Conservation (phyloP, 1,284 basidiomycete genomes). For the Papiliotrema flavescens region DNA sequence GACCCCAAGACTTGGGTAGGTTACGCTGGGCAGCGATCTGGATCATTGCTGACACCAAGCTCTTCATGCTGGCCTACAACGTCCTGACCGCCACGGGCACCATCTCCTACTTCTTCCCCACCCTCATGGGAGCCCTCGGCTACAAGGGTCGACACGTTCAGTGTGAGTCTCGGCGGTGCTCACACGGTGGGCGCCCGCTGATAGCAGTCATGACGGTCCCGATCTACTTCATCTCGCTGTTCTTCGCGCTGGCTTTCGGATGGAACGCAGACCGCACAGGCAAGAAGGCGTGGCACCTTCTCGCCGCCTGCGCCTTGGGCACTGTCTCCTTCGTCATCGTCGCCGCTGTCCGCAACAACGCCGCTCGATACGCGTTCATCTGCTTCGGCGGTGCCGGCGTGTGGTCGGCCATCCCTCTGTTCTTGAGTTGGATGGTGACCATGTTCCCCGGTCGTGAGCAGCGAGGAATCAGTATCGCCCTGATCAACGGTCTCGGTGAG, state of each 20-base stretch:
- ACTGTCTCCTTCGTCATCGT: conserved; percentile 42
- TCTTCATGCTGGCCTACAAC: conserved; percentile 39
- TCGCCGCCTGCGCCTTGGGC: conserved; percentile 25
- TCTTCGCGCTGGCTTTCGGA: conserved; percentile 38
- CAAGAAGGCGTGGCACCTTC: conserved; percentile 43
- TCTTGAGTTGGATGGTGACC: conserved; percentile 45
- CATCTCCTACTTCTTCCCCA: conserved; percentile 50
- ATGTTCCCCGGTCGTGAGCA: conserved; percentile 46
- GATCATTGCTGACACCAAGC: conserved; percentile 7
- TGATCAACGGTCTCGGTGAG: conserved; percentile 41
- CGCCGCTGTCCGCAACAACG: conserved; percentile 31
- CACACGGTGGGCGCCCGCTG: not conserved
- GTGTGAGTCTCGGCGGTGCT: conserved; percentile 22
- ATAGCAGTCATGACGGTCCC: conserved; percentile 48
- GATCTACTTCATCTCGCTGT: conserved; percentile 48
- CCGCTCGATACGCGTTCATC: conserved; percentile 46
- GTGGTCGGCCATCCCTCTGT: conserved; percentile 44
- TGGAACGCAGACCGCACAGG: conserved; percentile 41
- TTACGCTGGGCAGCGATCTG: not conserved
- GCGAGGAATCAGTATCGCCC: conserved; percentile 44
- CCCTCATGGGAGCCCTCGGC: conserved; percentile 40
- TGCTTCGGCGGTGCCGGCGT: conserved; percentile 46
- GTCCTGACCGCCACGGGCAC: conserved; percentile 41
- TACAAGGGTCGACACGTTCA: conserved; percentile 41
- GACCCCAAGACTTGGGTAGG: conserved; percentile 44